A percentile compares a stretch with the other conserved stretches of the same genome.
phyloP scores from a whole-genome alignment of 352 stramenopile genomes.

The Pythium insidiosum region DNA sequence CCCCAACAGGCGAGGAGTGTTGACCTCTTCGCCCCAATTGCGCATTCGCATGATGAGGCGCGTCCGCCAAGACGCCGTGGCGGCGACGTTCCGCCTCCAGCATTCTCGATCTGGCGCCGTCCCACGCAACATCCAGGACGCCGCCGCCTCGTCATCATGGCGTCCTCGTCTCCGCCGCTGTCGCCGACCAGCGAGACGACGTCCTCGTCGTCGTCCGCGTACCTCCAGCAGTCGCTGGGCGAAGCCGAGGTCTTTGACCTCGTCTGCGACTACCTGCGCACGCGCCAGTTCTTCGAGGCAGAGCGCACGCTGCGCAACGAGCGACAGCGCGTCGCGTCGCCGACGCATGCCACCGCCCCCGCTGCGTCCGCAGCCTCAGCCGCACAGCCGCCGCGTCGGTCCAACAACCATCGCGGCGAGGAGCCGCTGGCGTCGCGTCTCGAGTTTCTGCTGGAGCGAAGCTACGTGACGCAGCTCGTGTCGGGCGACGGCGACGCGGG shows the following conservation, averaged over 20 bases:
- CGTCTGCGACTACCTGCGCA: conserved; percentile 83
- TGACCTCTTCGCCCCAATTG: too few relatives aligned
- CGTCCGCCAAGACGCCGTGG: too few relatives aligned
- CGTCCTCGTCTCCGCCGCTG: not conserved
- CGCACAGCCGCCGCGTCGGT: conserved; percentile 1
- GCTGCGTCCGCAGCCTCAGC: not conserved
- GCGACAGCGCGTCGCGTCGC: conserved; percentile 32
- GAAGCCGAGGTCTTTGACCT: conserved; percentile 85
- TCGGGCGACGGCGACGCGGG: conserved; percentile 47
- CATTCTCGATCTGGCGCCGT: too few relatives aligned
- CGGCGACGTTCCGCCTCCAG: too few relatives aligned
- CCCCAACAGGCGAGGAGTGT: too few relatives aligned
- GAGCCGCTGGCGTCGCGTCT: conserved; percentile 48
- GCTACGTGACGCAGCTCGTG: conserved; percentile 79
- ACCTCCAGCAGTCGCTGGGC: conserved; percentile 70
- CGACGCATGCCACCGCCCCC: conserved; percentile 15
- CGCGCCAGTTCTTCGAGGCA: conserved; percentile 80
- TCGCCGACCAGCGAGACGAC: not conserved
- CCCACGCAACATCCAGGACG: too few relatives aligned
- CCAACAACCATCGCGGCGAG: conserved; percentile 26
- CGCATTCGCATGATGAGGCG: too few relatives aligned
- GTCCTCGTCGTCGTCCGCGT: conserved; percentile 38
- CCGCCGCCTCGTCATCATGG: not conserved
- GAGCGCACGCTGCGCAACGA: conserved; percentile 67
- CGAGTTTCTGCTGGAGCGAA: conserved; percentile 75